Base-by-base conservation (phyloP, 768 basidiomycete genomes). In the Tephrocybe sp. region DNA sequence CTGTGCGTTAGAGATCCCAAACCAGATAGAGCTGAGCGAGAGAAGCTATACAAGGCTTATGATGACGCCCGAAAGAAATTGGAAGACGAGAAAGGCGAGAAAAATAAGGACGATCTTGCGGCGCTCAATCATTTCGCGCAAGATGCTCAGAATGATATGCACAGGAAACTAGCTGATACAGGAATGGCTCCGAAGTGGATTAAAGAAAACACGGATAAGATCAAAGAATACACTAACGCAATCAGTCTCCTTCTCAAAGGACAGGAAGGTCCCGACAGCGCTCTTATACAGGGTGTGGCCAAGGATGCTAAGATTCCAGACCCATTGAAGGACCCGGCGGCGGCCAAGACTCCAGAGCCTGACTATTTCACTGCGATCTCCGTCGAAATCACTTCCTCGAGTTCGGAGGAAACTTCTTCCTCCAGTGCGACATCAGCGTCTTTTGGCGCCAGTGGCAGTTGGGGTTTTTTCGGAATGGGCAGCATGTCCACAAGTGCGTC, bases 311-410 rank as follows among this genome's bases (percentile, higher is more conserved):
- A 31, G 5, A 36, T 50, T 43, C 49, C 49, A 11, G 14, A 50
- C 2, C 19, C 49, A 2, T 6, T 12, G 16, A 13, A 26, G 4
- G 49, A 50, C 16, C 49, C 49, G 7, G 30, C 31, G 32, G n/a
- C 12, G 16, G 2, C 9, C 12, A 10, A n/a, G 10, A 20, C 11
- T 23, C 17, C 35, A 9, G 34, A 41, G 16, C 9, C 17, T 16
- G 48, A 49, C n/a, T 49, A 49, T 26, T 49, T 49, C 40, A 49
- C 48, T 12, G 40, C 40, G 12, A 49, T 50, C 23, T 36, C 41
- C 26, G 34, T 50, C 22, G 42, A 50, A 20, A 31, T 50, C 16
- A 16, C 16, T 4, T 44, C 49, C 4, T 43, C 49, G 8, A 35
- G 42, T 14, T 50, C 49, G 6, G 22, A 6, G 1, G 39, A 41